Conservation (phyloP, 148 eudicot genomes). For the Spergularia bocconei region DNA sequence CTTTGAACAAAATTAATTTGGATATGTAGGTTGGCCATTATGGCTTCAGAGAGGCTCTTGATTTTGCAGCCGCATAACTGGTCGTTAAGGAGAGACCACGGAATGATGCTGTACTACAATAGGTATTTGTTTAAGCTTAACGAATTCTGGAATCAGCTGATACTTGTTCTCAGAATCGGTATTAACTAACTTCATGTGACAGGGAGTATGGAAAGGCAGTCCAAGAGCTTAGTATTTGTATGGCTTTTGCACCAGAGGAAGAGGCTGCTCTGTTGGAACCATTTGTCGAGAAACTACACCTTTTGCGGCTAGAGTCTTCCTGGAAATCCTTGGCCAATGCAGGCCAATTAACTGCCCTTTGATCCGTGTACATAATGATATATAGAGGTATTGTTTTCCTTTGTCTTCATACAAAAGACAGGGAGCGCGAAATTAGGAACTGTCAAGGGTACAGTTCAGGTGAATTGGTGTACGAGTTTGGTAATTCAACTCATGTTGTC, state of each 20-base stretch:
- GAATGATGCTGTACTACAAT: conserved; percentile 83
- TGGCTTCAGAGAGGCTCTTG: conserved; percentile 88
- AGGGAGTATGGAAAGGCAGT: conserved; percentile 82
- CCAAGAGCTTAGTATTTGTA: conserved; percentile 92
- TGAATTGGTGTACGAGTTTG: conserved; percentile 15
- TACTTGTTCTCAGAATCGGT: neutral
- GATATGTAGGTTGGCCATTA: conserved; percentile 72
- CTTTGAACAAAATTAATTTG: neutral
- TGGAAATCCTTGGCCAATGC: conserved; percentile 69
- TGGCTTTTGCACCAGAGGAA: conserved; percentile 97
- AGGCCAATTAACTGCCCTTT: conserved; percentile 48
- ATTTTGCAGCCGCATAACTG: conserved; percentile 86
- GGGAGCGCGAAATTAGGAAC: neutral
- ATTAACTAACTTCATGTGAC: conserved; percentile 4
- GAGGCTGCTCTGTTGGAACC: conserved; percentile 81
- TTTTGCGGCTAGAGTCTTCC: conserved; percentile 64
- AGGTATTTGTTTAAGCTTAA: conserved; percentile 39
- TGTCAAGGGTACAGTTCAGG: conserved; percentile 3
- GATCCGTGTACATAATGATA: conserved; percentile 19
- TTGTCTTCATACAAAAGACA: neutral
- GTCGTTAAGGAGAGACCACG: conserved; percentile 88
- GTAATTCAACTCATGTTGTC: conserved; percentile 4
- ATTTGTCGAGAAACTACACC: conserved; percentile 78
- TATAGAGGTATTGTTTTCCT: conserved; percentile 4
- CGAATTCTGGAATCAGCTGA: neutral